Conservation (phyloP, 2,329 filamentous ascomycete species). For the Fusarium incarnatum region DNA sequence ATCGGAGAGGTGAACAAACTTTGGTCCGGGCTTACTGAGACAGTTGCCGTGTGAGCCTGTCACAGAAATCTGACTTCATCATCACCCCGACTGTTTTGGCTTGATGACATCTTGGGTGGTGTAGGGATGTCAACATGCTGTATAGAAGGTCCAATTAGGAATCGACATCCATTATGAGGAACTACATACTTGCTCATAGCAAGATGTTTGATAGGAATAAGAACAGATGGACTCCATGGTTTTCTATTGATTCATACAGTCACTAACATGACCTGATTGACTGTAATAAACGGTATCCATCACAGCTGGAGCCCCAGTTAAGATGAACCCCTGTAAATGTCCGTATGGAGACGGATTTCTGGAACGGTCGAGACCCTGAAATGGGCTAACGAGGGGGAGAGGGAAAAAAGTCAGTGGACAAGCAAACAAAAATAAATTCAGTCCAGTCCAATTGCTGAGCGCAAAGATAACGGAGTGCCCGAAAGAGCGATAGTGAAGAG, state of each 20-base stretch:
- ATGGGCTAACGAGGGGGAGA: constrained; percentile 12
- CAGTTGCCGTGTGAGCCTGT: not conserved
- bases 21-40: constrained; percentile 9
- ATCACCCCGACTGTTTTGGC: not conserved
- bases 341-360: constrained; percentile 6
- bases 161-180: too few relatives aligned
- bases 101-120: not conserved
- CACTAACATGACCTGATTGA: not conserved
- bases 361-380: constrained; percentile 38
- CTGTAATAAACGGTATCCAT: not conserved
- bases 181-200: too few relatives aligned
- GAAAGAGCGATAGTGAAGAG: constrained; percentile 24
- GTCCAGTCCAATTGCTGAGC: constrained; percentile 5
- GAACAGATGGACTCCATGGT: too few relatives aligned
- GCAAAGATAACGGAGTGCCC: constrained; percentile 35
- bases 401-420: not conserved
- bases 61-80: not conserved
- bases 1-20: constrained; percentile 6
- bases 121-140: not conserved
- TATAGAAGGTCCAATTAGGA: not conserved
- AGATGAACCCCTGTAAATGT: not conserved
- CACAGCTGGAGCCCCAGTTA: not conserved
- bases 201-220: too few relatives aligned
- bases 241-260: not conserved
- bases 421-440: constrained; percentile 10